Evolutionary conservation across 2,329 filamentous ascomycete genomes (phyloP).

Genomic region (Cladosporium phlei): DNA sequence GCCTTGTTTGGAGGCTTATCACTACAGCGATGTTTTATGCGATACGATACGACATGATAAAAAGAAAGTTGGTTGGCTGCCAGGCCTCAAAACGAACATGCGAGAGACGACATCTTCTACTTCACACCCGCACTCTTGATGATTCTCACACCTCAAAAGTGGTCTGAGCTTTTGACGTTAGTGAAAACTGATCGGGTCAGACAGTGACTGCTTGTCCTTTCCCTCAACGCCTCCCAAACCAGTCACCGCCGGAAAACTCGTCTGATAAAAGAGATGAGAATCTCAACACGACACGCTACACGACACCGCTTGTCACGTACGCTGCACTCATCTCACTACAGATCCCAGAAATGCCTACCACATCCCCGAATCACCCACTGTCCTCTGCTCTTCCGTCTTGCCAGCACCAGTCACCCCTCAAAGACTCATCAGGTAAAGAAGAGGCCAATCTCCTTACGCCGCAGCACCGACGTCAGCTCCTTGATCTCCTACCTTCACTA

Average conservation of each 20-base stretch:
- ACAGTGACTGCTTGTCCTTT: conserved; percentile 1
- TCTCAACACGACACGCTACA: no score
- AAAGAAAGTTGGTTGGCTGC: not conserved
- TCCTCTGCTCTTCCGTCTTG: no score
- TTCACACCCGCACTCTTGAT: not conserved
- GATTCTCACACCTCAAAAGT: not conserved
- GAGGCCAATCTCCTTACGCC: no score
- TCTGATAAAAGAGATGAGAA: no score
- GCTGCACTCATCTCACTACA: not conserved
- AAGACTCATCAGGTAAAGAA: no score
- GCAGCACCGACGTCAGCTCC: not conserved
- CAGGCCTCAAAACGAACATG: no score
- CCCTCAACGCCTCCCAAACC: not conserved
- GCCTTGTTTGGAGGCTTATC: not conserved
- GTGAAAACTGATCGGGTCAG: no score
- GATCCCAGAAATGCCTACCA: not conserved
- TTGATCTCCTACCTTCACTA: not conserved
- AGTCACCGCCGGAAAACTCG: no score
- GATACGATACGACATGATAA: conserved; percentile 2
- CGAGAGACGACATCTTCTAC: not conserved
- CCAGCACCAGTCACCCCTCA: no score
- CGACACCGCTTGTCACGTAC: not conserved
- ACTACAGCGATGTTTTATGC: no score
- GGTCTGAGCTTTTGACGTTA: no score
- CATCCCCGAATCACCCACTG: not conserved